A percentile compares a stretch with the other conserved stretches of the same genome.
Conservation (phyloP, 2,329 filamentous ascomycete genomes). For the Hirsutella minnesotensis region DNA sequence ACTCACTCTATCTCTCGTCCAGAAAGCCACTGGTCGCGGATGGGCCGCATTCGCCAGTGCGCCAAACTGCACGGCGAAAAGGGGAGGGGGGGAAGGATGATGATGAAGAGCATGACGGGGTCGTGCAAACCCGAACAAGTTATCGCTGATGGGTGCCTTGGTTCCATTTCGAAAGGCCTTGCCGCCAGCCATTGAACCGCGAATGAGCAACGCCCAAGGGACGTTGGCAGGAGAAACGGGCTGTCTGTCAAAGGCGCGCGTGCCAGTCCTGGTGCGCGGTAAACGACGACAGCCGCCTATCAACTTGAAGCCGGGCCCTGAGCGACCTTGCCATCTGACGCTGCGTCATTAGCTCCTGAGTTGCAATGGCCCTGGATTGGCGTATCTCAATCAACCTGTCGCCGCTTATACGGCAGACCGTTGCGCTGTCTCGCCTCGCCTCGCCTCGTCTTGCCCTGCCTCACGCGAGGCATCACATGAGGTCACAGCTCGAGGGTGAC, state of each 20-base stretch:
- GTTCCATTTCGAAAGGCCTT: not conserved
- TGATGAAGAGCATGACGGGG: not conserved
- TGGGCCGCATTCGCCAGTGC: constrained; percentile 3
- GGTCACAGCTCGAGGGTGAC: too few relatives aligned
- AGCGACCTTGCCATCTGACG: not conserved
- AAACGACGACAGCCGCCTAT: not conserved
- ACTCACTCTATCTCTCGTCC: not conserved
- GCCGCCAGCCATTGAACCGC: not conserved
- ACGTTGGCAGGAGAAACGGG: not conserved
- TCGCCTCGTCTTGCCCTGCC: not conserved
- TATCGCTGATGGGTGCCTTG: not conserved
- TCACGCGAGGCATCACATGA: not conserved
- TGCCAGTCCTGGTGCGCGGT: not conserved
- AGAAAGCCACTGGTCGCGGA: constrained; percentile 1
- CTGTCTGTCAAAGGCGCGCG: not conserved
- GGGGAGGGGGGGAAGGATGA: not conserved
- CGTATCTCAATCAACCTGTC: not conserved
- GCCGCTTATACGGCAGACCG: not conserved
- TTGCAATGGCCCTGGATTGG: not conserved
- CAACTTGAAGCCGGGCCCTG: not conserved
- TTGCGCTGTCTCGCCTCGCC: not conserved
- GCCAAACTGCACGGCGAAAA: constrained; percentile 1
- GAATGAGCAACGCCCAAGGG: not conserved
- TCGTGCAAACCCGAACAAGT: too few relatives aligned
- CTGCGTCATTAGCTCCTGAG: not conserved